Percentiles rank a stretch among this genome's conserved stretches.
These are phyloP conservation scores for Hemisphaericaspora subhashii DNA, from an alignment of 1,139 yeast genomes.

Conservation along the genomic window DNA sequence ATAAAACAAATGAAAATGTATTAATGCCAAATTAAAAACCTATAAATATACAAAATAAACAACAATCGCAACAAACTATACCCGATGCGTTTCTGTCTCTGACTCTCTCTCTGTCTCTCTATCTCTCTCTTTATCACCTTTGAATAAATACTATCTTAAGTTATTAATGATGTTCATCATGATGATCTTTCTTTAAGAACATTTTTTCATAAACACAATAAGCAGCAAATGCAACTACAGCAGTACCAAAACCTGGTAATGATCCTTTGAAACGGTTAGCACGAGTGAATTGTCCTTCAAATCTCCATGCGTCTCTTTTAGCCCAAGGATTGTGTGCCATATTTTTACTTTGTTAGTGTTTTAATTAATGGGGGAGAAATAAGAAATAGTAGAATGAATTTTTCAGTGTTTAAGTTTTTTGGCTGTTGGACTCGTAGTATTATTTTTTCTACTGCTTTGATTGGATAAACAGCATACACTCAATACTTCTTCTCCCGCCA, in stretches of 20 bases:
- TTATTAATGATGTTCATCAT: constrained; percentile 31
- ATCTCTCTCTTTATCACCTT: background rate
- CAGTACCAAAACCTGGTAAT: constrained; percentile 85
- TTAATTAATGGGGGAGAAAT: background rate
- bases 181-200: constrained; percentile 33
- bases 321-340: constrained; percentile 45
- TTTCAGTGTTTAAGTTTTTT: no score
- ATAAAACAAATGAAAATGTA: constrained; percentile 1
- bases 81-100: background rate
- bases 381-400: background rate
- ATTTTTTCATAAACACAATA: constrained; percentile 66
- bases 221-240: constrained; percentile 71
- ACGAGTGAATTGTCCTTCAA: constrained; percentile 77
- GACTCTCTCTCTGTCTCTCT: background rate
- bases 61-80: background rate
- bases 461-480: no score
- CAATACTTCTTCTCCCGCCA: no score
- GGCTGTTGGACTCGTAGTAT: no score
- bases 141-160: background rate
- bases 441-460: background rate
- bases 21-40: constrained; percentile 4
- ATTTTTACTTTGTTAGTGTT: background rate
- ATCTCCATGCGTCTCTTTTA: constrained; percentile 89
- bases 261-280: constrained; percentile 67
- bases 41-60: constrained; percentile 3